Base-by-base conservation (phyloP, 83 land plant genomes). In the Isoetes engelmannii region DNA sequence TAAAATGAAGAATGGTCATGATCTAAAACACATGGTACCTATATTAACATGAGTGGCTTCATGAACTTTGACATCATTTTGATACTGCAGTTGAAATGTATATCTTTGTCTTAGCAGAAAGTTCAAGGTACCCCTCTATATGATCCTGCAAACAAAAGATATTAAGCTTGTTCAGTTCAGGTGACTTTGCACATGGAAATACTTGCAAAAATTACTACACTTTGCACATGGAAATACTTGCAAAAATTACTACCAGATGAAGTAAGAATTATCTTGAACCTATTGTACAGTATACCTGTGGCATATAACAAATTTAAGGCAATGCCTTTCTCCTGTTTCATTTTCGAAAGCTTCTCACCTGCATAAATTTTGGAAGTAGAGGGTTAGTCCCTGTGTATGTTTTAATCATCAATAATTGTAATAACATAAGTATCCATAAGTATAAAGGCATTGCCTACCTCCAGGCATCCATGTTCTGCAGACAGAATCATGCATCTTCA, bases 391-490 rank as follows among this genome's bases (percentile, higher is more conserved):
- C 19, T n/a, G 19, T 17, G 5, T 51, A 15, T 12, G 55, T 51
- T 12, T 3, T 12, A 3, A 51, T 12, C 3, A n/a, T 3, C 17
- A 15, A 51, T 17, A 51, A 15, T 51, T 17, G 17, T 51, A 51
- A 1, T 17, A 12, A 0, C 15, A 12, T 51, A 51, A 15, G 3
- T 51, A 15, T 51, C 13, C 17, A 51, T 51, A 0, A 47, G 18
- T 44, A 8, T 60, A 15, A 4, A 3, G 49, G 18, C 0, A 42
- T 12, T 9, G 47, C 5, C 8, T 5, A 81, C 83, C 90, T 84
- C 72, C 77, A 62, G 90, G 90, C 90, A 87, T 84, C 90, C 87
- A 87, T 42, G 90, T 87, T 63, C 77, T 83, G 49, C 87, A 75
- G 28, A 87, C 75, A 50, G 90, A 84, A 64, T 84, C 90, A 45